A percentile compares a stretch with the other conserved stretches of the same genome.
Evolutionary conservation across 768 basidiomycete species (phyloP).

Genomic region (Clitopilus hobsonii): DNA sequence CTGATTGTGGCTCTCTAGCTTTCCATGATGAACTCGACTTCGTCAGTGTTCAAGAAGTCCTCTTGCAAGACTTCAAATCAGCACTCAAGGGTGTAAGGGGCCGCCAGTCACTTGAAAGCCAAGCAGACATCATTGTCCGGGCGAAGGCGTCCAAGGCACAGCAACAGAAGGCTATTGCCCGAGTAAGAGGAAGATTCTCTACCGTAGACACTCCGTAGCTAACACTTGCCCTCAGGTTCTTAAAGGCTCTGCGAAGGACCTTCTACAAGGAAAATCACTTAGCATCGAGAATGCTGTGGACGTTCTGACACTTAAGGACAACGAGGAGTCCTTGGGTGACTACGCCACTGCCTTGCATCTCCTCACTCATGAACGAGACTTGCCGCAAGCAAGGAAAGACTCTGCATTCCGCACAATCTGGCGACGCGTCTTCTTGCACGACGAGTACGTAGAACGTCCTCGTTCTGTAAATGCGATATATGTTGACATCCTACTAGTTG

Average conservation of each 20-base stretch:
- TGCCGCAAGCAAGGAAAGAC: constrained; percentile 65
- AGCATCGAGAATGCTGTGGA: constrained; percentile 80
- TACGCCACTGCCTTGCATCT: constrained; percentile 68
- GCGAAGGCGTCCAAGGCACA: constrained; percentile 43
- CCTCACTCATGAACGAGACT: constrained; percentile 48
- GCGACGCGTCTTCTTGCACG: constrained; percentile 84
- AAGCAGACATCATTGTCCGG: constrained; percentile 59
- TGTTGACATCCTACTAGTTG: constrained; percentile 46
- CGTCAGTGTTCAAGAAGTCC: constrained; percentile 73
- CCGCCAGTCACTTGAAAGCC: constrained; percentile 60
- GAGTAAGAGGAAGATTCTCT: constrained; percentile 29
- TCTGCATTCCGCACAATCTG: constrained; percentile 76
- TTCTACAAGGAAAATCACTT: constrained; percentile 73
- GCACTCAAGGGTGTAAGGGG: constrained; percentile 44
- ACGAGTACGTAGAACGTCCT: constrained; percentile 58
- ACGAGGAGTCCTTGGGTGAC: constrained; percentile 51
- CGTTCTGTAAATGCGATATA: background rate
- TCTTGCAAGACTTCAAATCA: constrained; percentile 59
- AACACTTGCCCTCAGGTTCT: constrained; percentile 47
- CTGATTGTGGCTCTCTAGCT: constrained; percentile 34
- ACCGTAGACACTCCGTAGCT: background rate
- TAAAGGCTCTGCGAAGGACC: constrained; percentile 57
- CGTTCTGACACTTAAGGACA: constrained; percentile 82
- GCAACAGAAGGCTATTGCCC: constrained; percentile 47
- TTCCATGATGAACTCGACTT: constrained; percentile 89